These are phyloP conservation scores for Pythium aphanidermatum DNA, from an alignment of 352 stramenopile species.

Conservation along the genomic window DNA sequence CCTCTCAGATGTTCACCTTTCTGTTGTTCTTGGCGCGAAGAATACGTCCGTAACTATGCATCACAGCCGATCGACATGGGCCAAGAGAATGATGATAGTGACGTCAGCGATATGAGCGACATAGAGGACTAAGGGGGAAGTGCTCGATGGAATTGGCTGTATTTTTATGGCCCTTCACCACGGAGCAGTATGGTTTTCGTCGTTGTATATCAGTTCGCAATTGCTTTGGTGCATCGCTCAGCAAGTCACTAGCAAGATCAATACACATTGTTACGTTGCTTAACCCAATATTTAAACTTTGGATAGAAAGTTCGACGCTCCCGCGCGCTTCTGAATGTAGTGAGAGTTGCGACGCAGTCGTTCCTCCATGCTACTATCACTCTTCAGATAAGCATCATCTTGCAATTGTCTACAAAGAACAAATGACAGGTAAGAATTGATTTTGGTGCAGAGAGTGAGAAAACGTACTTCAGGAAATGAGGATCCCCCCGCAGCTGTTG, in stretches of 20 bases:
- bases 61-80: constrained; percentile 75
- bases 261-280: no score
- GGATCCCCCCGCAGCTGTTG: constrained; percentile 47
- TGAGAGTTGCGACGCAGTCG: constrained; percentile 74
- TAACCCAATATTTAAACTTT: no score
- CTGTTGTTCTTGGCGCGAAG: constrained; percentile 22
- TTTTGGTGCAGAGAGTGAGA: background rate
- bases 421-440: constrained; percentile 1
- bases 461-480: constrained; percentile 73
- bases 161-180: no score
- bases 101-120: constrained; percentile 85
- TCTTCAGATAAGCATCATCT: constrained; percentile 60
- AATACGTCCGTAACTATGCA: constrained; percentile 76
- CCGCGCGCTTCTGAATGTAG: constrained; percentile 81
- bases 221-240: no score
- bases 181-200: no score
- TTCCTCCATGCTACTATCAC: constrained; percentile 61
- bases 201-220: no score
- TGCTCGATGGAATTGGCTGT: no score
- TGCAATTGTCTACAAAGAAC: constrained; percentile 49
- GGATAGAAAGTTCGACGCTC: constrained; percentile 72
- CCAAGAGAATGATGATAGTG: constrained; percentile 61
- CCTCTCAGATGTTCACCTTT: background rate
- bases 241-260: no score
- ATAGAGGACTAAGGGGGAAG: constrained; percentile 27